phyloP scores from a whole-genome alignment of 2,329 filamentous ascomycete genomes.

The Xylaria sp. region DNA sequence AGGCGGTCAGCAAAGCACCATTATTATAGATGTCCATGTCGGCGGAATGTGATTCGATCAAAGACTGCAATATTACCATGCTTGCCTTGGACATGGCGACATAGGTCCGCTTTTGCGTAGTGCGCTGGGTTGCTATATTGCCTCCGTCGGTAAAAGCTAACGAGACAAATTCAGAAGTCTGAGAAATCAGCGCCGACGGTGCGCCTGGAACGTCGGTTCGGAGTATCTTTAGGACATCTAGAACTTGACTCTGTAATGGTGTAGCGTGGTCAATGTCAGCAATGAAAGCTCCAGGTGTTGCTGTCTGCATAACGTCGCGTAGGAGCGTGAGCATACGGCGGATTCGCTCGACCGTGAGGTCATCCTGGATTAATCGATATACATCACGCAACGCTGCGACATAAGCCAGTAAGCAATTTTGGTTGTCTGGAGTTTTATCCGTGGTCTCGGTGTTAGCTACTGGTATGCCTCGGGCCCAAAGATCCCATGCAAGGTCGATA shows the following conservation, averaged over 20 bases:
- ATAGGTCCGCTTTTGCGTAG: slow-evolving; percentile 74
- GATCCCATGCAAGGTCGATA: slow-evolving; percentile 71
- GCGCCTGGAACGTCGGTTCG: slow-evolving; percentile 72
- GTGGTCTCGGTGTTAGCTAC: slow-evolving; percentile 54
- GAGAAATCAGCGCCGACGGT: slow-evolving; percentile 72
- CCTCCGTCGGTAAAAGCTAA: slow-evolving; percentile 69
- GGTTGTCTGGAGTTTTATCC: slow-evolving; percentile 70
- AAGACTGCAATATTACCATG: slow-evolving; percentile 73
- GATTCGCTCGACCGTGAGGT: slow-evolving; percentile 70
- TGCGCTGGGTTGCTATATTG: slow-evolving; percentile 49
- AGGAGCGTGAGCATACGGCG: slow-evolving; percentile 76
- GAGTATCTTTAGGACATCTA: slow-evolving; percentile 74
- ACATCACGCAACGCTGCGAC: slow-evolving; percentile 79
- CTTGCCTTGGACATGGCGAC: slow-evolving; percentile 87
- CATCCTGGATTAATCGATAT: slow-evolving; percentile 76
- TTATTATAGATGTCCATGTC: slow-evolving; percentile 76
- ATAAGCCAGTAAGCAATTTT: slow-evolving; percentile 87
- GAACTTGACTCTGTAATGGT: slow-evolving; percentile 73
- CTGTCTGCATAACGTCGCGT: slow-evolving; percentile 74
- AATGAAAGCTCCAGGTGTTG: slow-evolving; percentile 73
- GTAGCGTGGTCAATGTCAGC: slow-evolving; percentile 79
- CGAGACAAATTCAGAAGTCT: slow-evolving; percentile 75
- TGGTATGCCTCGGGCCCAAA: slow-evolving; percentile 76
- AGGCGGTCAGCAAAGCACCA: slow-evolving; percentile 70
- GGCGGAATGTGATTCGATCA: slow-evolving; percentile 67